A percentile compares a stretch with the other conserved stretches of the same genome.
These are phyloP conservation scores for Trichoderma sp. DNA, from an alignment of 2,329 filamentous ascomycete species.

Conservation along the genomic window DNA sequence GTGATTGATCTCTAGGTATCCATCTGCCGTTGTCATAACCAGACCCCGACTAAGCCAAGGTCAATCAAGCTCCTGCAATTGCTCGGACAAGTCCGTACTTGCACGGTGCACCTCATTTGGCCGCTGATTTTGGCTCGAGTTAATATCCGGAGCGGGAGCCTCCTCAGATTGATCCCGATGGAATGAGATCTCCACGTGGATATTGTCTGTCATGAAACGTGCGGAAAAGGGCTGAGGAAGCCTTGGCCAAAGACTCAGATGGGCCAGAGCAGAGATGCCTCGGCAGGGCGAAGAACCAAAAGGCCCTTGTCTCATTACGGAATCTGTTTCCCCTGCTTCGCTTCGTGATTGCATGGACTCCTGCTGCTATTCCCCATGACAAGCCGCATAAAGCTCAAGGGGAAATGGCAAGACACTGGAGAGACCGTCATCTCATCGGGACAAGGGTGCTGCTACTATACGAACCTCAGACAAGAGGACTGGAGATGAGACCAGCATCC, in stretches of 20 bases:
- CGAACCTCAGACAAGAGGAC: not conserved
- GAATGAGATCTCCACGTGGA: slow-evolving; percentile 6
- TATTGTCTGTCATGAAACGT: not conserved
- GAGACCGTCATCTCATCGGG: not conserved
- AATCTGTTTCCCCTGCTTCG: no score
- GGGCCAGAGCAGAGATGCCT: not conserved
- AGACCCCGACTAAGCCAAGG: no score
- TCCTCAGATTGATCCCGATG: no score
- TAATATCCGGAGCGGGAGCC: no score
- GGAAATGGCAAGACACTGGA: not conserved
- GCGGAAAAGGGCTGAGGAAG: not conserved
- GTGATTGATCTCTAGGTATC: no score
- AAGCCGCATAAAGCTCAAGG: no score
- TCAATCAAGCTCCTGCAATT: not conserved
- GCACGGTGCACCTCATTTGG: slow-evolving; percentile 5
- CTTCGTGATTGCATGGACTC: no score
- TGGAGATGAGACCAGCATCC: slow-evolving; percentile 7
- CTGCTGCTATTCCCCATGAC: no score
- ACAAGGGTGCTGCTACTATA: slow-evolving; percentile 3
- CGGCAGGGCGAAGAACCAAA: not conserved
- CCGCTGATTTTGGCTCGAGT: no score
- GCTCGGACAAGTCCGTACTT: not conserved
- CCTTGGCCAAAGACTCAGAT: no score
- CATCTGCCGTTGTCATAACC: no score
- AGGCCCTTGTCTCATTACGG: no score